A percentile compares a stretch with the other conserved stretches of the same genome.
These are phyloP conservation scores for Suhomyces bokatorum DNA, from an alignment of 1,139 yeast species.

Conservation along the genomic window DNA sequence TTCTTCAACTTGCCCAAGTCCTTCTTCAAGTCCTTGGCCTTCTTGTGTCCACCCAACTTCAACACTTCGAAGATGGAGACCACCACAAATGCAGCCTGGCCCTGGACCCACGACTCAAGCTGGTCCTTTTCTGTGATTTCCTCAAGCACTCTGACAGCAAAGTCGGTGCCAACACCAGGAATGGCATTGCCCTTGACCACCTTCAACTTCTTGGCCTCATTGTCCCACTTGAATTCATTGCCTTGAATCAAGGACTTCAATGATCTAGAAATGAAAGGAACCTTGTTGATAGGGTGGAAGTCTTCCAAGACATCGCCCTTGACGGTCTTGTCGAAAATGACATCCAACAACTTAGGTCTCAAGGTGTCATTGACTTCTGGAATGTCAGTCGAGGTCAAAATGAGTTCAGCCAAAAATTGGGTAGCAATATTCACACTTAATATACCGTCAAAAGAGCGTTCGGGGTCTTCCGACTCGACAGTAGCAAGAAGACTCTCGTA, in stretches of 20 bases:
- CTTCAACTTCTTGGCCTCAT: conserved; percentile 61
- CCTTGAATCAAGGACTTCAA: conserved; percentile 83
- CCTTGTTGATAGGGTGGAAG: conserved; percentile 62
- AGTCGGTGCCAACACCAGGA: conserved; percentile 60
- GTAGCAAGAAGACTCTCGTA: conserved; percentile 54
- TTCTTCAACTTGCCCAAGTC: conserved; percentile 56
- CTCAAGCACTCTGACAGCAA: conserved; percentile 57
- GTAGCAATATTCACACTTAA: conserved; percentile 75
- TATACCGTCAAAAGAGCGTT: conserved; percentile 34
- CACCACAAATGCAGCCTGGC: conserved; percentile 79
- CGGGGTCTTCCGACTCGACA: conserved; percentile 30
- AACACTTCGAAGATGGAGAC: conserved; percentile 67
- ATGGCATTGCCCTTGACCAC: conserved; percentile 44
- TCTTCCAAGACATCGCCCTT: conserved; percentile 74
- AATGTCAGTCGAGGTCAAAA: conserved; percentile 53
- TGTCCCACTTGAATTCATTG: conserved; percentile 53
- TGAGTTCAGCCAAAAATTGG: conserved; percentile 76
- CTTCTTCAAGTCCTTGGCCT: conserved; percentile 49
- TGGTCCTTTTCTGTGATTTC: conserved; percentile 46
- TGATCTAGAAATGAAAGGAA: conserved; percentile 74
- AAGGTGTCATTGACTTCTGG: conserved; percentile 44
- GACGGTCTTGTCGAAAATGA: conserved; percentile 54
- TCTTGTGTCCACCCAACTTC: conserved; percentile 30
- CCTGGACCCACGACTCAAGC: conserved; percentile 68
- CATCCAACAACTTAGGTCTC: conserved; percentile 55